These are phyloP conservation scores for Agrocybe praecox DNA, from an alignment of 768 basidiomycete species.

Conservation along the genomic window DNA sequence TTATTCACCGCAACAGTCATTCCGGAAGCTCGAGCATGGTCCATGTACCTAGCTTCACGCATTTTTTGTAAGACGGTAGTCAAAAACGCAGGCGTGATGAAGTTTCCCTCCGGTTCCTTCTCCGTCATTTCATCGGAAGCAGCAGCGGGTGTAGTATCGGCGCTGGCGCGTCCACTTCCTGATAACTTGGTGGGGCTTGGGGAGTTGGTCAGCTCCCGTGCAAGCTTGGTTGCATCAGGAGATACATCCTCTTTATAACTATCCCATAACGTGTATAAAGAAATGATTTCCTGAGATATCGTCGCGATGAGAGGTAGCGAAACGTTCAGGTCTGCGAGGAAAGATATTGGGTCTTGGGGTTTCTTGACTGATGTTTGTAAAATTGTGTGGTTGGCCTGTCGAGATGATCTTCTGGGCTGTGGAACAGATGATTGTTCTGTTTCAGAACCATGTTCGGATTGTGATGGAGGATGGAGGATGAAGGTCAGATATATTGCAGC, in stretches of 20 bases:
- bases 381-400: constrained; percentile 24
- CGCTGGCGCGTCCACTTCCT: constrained; percentile 9
- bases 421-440: constrained; percentile 20
- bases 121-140: constrained; percentile 21
- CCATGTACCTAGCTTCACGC: constrained; percentile 64
- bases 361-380: constrained; percentile 38
- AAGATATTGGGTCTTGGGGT: constrained; percentile 72
- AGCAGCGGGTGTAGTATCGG: constrained; percentile 28
- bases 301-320: constrained; percentile 80
- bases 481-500: constrained; percentile 90
- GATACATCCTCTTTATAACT: constrained; percentile 70
- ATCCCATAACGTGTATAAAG: constrained; percentile 89
- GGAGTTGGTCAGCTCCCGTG: constrained; percentile 27
- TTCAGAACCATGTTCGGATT: constrained; percentile 20
- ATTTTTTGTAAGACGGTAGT: constrained; percentile 61
- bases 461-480: constrained; percentile 66
- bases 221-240: constrained; percentile 30
- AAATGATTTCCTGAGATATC: constrained; percentile 89
- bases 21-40: constrained; percentile 47
- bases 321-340: constrained; percentile 86
- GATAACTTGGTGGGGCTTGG: constrained; percentile 20
- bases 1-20: constrained; percentile 66
- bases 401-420: constrained; percentile 33
- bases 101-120: constrained; percentile 22
- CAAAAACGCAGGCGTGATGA: constrained; percentile 62